These are phyloP conservation scores for Fraxinus cuspidata DNA, from an alignment of 257 asterid species.

Conservation along the genomic window DNA sequence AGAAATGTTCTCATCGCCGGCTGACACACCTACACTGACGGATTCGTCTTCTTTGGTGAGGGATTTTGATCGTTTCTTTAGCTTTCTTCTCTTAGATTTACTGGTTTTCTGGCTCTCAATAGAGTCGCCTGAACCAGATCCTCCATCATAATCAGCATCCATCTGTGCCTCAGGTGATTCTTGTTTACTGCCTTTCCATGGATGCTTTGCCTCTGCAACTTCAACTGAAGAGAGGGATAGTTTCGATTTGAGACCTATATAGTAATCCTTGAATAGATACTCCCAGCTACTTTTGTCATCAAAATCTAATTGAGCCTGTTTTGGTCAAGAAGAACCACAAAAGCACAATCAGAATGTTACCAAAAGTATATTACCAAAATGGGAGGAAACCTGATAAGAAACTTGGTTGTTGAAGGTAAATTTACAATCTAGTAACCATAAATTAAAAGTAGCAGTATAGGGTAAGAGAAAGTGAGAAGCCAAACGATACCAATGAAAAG, in stretches of 20 bases:
- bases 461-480: conserved; percentile 18
- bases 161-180: conserved; percentile 54
- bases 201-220: conserved; percentile 78
- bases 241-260: conserved; percentile 66
- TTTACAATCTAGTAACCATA: conserved; percentile 8
- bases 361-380: not conserved
- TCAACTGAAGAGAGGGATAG: conserved; percentile 65
- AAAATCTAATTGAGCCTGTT: conserved; percentile 71
- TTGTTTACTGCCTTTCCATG: conserved; percentile 68
- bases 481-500: conserved; percentile 17
- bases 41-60: conserved; percentile 41
- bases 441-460: conserved; percentile 3
- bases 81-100: conserved; percentile 69
- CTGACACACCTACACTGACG: conserved; percentile 30
- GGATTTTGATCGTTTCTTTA: conserved; percentile 58
- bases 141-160: conserved; percentile 51
- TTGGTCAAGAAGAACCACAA: conserved; percentile 29
- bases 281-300: conserved; percentile 94
- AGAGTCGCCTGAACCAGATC: conserved; percentile 64
- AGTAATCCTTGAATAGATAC: conserved; percentile 92
- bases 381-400: not conserved
- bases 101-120: conserved; percentile 51
- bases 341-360: conserved; percentile 32
- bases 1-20: conserved; percentile 44
- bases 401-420: conserved; percentile 2